Evolutionary conservation across 495 filamentous ascomycete genomes (phyloP).

Genomic region (Halenospora varia): DNA sequence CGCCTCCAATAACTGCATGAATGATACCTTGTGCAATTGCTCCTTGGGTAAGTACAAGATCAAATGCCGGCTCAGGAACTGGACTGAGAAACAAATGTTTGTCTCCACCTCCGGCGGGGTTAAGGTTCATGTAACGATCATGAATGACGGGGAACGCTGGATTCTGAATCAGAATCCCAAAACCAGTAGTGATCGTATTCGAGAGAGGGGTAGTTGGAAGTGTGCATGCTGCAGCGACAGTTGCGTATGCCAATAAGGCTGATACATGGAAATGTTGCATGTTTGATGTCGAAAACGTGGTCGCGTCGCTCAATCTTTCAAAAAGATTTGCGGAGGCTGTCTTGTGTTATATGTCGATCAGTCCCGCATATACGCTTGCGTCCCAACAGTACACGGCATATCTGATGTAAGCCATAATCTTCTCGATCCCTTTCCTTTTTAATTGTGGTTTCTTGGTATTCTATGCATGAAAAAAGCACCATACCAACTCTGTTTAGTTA

Average conservation of each 20-base stretch:
- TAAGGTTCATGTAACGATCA: background rate
- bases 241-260: background rate
- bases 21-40: background rate
- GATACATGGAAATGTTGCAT: background rate
- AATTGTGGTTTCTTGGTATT: too few species aligned
- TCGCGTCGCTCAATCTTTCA: too few species aligned
- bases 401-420: too few species aligned
- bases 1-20: background rate
- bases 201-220: background rate
- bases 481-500: too few species aligned
- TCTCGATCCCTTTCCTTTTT: too few species aligned
- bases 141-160: background rate
- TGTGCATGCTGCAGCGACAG: background rate
- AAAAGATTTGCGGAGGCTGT: too few species aligned
- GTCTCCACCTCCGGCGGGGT: background rate
- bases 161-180: background rate
- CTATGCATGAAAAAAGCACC: too few species aligned
- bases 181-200: background rate
- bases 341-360: too few species aligned
- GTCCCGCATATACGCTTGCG: too few species aligned
- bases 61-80: background rate
- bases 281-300: too few species aligned
- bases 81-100: background rate
- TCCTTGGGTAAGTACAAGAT: background rate
- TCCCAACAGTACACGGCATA: too few species aligned